Evolutionary conservation across 2,329 filamentous ascomycete genomes (phyloP), one percentile per base, ranked within the genome.

Genomic region (Aureobasidium sp.): DNA sequence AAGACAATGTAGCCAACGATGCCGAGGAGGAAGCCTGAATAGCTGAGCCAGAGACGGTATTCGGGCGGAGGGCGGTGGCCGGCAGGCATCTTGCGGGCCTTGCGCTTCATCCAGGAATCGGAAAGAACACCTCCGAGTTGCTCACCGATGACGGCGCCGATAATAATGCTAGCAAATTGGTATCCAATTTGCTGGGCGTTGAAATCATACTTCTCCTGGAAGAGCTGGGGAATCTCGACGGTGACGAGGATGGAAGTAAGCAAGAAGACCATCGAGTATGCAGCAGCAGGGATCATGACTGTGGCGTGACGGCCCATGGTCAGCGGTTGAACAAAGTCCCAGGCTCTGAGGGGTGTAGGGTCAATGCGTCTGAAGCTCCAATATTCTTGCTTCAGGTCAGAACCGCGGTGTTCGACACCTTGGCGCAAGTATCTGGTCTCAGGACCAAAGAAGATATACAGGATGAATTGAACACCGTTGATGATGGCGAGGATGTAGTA

Each of bases 191-290:
- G 78, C 68, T 85, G 77, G 0, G 80, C 70, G 67, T 82, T 80
- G 72, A 85, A 78, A n/a, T 77, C 75, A 58, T 83, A 86, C 63
- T 79, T 79, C 44, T 74, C 69, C 11, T 75, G 75, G 63, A 84
- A 82, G 1, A 85, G 74, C 61, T 84, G 80, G 0, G 83, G 83
- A 4, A 85, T 79, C 65, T 85, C 82, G 37, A 85, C 78, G 0
- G 81, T 81, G 56, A 78, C 71, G 65, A 84, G 70, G 17, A 84
- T 77, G 25, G 74, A 78, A 25, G 71, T 76, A 65, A 81, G 84
- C 5, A 80, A 71, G 69, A 85, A 86, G 5, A 82, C 71, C 77
- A 85, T 83, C 2, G 80, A 70, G 67, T 85, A 84, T 1, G 79
- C 76, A 9, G 74, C 69, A 0, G 82, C 73, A 0, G 82, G 79